Conservation (phyloP, 768 basidiomycete genomes). For the Lanmaoa rubissima region DNA sequence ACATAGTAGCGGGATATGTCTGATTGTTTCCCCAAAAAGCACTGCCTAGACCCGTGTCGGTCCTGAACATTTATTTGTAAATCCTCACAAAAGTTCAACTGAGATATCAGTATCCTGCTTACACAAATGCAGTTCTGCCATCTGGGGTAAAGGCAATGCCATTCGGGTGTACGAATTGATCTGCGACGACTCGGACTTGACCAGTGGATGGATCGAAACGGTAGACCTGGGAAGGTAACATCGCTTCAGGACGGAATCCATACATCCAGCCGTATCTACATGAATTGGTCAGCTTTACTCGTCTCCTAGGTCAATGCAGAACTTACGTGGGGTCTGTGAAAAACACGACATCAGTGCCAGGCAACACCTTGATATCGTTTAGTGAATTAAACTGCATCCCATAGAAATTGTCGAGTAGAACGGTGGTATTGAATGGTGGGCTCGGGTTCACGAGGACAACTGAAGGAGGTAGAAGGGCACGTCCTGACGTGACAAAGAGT, state of each 20-base stretch:
- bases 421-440: conserved; percentile 61
- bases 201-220: conserved; percentile 9
- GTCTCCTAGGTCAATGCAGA: not conserved
- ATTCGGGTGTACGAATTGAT: conserved; percentile 41
- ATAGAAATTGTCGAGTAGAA: conserved; percentile 75
- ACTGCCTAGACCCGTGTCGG: conserved; percentile 33
- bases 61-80: conserved; percentile 24
- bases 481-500: conserved; percentile 63
- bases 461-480: conserved; percentile 59
- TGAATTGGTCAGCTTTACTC: not conserved
- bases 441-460: conserved; percentile 63
- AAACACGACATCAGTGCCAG: conserved; percentile 61
- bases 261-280: conserved; percentile 62
- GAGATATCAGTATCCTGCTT: conserved; percentile 14
- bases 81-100: not conserved
- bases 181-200: not conserved
- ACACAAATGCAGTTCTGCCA: conserved; percentile 66
- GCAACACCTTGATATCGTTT: conserved; percentile 76
- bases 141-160: conserved; percentile 72
- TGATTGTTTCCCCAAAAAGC: conserved; percentile 50
- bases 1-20: conserved; percentile 69
- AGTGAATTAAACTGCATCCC: conserved; percentile 81
- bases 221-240: conserved; percentile 35
- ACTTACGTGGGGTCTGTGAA: conserved; percentile 72
- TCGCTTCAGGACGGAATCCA: conserved; percentile 62